Base-by-base conservation (phyloP, 805 yeast species). In the Metschnikowia gelsemii region DNA sequence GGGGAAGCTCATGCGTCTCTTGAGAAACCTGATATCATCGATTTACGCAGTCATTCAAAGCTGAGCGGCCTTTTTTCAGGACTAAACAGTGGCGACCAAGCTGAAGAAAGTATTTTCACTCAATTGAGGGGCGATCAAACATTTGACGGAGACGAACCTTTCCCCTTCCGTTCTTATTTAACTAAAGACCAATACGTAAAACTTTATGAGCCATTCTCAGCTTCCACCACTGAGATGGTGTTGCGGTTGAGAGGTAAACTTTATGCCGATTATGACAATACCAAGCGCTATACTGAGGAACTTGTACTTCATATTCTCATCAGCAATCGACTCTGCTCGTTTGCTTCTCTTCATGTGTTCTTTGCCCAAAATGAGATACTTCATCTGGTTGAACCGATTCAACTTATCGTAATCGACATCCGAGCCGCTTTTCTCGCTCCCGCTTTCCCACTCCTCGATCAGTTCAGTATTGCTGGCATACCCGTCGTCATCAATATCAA, bases 201-300 rank as follows among this genome's bases (percentile, higher is more conserved):
- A 22, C 21, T 30, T 2, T 25, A 1, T 35, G n/a, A n/a, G n/a
- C n/a, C n/a, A n/a, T n/a, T 8, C n/a, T 32, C 23, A 38, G 11
- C 25, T 27, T n/a, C 37, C 30, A 16, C 40, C 34, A n/a, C 35
- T 25, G 22, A 38, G 38, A 14, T 45, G 49, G 8, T 32, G 48
- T 11, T 42, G 54, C 9, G 50, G 58, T 32, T 45, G 49, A n/a
- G 55, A 54, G 22, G 72, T 63, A 42, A 68, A 64, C 41, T 62
- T 59, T 28, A 68, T 51, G 0, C 72, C 73, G 29, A 70, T 54
- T 28, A 70, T 62, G 44, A 66, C 56, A 4, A 70, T 70, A 14
- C 74, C 75, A 28, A 70, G 52, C 8, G 72, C 69, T 25, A 70
- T 61, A 32, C 71, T 64, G 31, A 70, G 56, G 40, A 70, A 70